Percentiles rank a stretch among this genome's conserved stretches.
Evolutionary conservation across 345 rosid species (phyloP).

Genomic region (Angophora floribunda): DNA sequence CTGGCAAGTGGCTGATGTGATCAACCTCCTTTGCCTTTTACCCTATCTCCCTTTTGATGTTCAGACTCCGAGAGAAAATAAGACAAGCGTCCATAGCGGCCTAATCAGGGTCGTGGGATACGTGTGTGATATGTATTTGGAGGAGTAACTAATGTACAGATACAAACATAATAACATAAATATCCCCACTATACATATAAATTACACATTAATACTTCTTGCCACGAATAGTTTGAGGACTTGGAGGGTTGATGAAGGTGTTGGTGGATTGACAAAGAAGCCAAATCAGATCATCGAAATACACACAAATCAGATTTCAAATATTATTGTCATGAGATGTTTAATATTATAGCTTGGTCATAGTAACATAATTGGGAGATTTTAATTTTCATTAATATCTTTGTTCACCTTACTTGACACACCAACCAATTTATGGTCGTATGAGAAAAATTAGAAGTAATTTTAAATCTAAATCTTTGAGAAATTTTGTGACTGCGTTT

Average conservation of each 20-base stretch:
- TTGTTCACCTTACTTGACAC: not conserved
- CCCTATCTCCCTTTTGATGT: not conserved
- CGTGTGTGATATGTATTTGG: not conserved
- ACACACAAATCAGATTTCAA: not conserved
- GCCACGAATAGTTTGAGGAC: not conserved
- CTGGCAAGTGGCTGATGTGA: not conserved
- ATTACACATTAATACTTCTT: not conserved
- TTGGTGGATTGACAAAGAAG: not conserved
- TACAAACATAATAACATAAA: no score
- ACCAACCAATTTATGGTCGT: not conserved
- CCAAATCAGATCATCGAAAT: not conserved
- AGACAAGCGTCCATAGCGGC: not conserved
- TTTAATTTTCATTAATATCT: not conserved
- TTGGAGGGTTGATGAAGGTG: not conserved
- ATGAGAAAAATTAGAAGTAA: not conserved
- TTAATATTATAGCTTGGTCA: not conserved
- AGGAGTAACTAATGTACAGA: accelerated
- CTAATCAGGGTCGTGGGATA: not conserved
- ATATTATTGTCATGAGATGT: not conserved
- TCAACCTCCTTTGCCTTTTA: not conserved
- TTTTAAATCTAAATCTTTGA: not conserved
- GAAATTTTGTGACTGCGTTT: accelerated
- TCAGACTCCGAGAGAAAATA: not conserved
- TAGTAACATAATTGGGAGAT: accelerated
- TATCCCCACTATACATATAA: not conserved